phyloP scores from a whole-genome alignment of 352 stramenopile species.

The Globisporangium nodosum region DNA sequence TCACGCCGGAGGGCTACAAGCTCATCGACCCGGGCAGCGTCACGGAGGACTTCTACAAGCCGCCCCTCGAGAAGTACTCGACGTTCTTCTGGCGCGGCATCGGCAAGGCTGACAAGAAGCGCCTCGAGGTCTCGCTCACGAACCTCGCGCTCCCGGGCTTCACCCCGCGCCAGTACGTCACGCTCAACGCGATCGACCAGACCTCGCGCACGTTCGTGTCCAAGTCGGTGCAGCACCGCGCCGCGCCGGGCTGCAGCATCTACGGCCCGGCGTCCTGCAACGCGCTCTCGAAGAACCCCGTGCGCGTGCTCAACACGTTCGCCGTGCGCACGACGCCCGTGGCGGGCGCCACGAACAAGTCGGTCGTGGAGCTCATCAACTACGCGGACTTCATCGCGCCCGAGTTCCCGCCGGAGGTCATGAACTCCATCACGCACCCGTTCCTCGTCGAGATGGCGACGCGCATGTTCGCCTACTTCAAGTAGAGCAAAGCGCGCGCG shows the following conservation, averaged over 20 bases:
- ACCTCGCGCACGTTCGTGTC: slow-evolving; percentile 10
- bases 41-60: slow-evolving; percentile 24
- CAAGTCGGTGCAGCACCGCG: slow-evolving; percentile 17
- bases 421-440: slow-evolving; percentile 20
- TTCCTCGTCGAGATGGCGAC: slow-evolving; percentile 23
- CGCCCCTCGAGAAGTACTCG: slow-evolving; percentile 19
- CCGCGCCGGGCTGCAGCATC: slow-evolving; percentile 15
- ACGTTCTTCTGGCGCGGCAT: slow-evolving; percentile 18
- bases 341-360: slow-evolving; percentile 14
- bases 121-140: slow-evolving; percentile 19
- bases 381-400: slow-evolving; percentile 20
- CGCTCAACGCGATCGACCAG: slow-evolving; percentile 16
- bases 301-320: slow-evolving; percentile 17
- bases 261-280: slow-evolving; percentile 17
- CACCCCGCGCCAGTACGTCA: slow-evolving; percentile 5
- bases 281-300: slow-evolving; percentile 14
- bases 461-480: slow-evolving; percentile 8
- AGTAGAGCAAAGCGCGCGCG: neutral
- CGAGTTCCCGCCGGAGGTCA: slow-evolving; percentile 15
- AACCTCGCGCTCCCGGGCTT: slow-evolving; percentile 10
- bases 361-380: slow-evolving; percentile 22
- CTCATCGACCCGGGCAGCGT: slow-evolving; percentile 30
- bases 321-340: slow-evolving; percentile 14
- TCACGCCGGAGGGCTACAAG: slow-evolving; percentile 24
- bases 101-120: slow-evolving; percentile 20